Evolutionary conservation across 1,284 basidiomycete species (phyloP).

Genomic region (Naganishia sp.): DNA sequence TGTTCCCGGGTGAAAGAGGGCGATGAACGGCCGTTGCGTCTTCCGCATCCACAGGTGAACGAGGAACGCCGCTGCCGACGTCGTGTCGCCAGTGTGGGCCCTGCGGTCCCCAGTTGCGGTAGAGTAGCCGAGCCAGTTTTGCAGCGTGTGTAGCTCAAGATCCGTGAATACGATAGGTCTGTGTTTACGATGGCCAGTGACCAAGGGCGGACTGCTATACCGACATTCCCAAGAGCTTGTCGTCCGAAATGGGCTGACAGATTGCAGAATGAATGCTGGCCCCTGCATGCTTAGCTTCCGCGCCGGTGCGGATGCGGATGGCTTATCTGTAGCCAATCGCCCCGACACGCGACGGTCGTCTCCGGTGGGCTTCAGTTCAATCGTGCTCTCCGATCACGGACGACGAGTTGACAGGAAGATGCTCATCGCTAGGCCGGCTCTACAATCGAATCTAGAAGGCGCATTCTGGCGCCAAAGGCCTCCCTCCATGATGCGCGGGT

Average conservation of each 20-base stretch:
- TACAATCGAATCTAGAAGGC: too few relatives aligned
- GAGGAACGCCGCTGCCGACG: constrained; percentile 17
- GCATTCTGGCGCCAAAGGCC: too few relatives aligned
- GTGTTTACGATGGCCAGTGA: not conserved
- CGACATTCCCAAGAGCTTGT: not conserved
- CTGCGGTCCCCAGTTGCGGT: constrained; percentile 23
- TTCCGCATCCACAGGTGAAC: constrained; percentile 15
- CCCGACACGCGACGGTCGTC: constrained; percentile 2
- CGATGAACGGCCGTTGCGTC: not conserved
- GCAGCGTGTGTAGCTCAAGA: not conserved
- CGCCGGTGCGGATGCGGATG: not conserved
- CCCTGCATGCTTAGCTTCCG: not conserved
- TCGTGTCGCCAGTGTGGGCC: constrained; percentile 29
- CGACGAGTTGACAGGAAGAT: too few relatives aligned
- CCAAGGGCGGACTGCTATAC: not conserved
- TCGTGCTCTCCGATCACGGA: too few relatives aligned
- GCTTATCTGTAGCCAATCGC: constrained; percentile 22
- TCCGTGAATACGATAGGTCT: too few relatives aligned
- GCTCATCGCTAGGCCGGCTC: too few relatives aligned
- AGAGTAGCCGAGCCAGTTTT: constrained; percentile 27
- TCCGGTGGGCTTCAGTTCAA: not conserved
- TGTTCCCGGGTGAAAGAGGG: not conserved
- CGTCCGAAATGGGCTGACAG: not conserved
- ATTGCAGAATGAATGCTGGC: too few relatives aligned
- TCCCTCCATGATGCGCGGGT: too few relatives aligned